A percentile compares a stretch with the other conserved stretches of the same genome.
Conservation (phyloP, 192 early-diverging fungal genomes). For the Irineochytrium annulatum region DNA sequence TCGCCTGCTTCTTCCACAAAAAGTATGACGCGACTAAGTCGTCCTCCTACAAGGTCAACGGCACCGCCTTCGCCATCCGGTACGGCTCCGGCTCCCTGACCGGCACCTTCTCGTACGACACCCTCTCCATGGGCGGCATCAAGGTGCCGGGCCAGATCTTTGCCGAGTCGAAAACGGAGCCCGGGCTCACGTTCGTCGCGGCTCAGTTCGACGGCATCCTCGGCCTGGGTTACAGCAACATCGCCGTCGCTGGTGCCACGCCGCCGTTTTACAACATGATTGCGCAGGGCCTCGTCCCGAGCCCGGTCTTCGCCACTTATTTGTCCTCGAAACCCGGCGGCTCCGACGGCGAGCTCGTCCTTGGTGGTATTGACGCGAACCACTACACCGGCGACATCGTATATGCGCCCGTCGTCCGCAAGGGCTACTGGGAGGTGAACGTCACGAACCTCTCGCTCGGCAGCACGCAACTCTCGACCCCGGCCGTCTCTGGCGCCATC, state of each 20-base stretch:
- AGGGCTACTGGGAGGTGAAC: slow-evolving; percentile 53
- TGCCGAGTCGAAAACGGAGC: slow-evolving; percentile 45
- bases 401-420: slow-evolving; percentile 45
- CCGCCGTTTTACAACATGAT: slow-evolving; percentile 39
- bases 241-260: slow-evolving; percentile 37
- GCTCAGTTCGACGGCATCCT: slow-evolving; percentile 56
- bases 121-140: slow-evolving; percentile 40
- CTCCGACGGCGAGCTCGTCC: slow-evolving; percentile 31
- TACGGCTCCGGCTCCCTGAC: slow-evolving; percentile 52
- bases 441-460: slow-evolving; percentile 38
- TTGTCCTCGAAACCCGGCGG: not conserved
- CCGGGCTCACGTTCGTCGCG: slow-evolving; percentile 40
- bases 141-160: slow-evolving; percentile 37
- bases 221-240: slow-evolving; percentile 50
- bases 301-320: too few relatives aligned
- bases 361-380: slow-evolving; percentile 33
- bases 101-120: slow-evolving; percentile 48
- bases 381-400: slow-evolving; percentile 37
- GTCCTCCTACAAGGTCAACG: slow-evolving; percentile 33
- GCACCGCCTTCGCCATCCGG: slow-evolving; percentile 35
- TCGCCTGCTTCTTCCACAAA: slow-evolving; percentile 35
- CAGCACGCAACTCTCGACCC: slow-evolving; percentile 12
- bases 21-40: not conserved
- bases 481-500: slow-evolving; percentile 36
- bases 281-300: not conserved